Percentiles rank a stretch among this genome's conserved stretches.
Conservation (phyloP, 495 filamentous ascomycete species). For the Hyaloscypha variabilis region DNA sequence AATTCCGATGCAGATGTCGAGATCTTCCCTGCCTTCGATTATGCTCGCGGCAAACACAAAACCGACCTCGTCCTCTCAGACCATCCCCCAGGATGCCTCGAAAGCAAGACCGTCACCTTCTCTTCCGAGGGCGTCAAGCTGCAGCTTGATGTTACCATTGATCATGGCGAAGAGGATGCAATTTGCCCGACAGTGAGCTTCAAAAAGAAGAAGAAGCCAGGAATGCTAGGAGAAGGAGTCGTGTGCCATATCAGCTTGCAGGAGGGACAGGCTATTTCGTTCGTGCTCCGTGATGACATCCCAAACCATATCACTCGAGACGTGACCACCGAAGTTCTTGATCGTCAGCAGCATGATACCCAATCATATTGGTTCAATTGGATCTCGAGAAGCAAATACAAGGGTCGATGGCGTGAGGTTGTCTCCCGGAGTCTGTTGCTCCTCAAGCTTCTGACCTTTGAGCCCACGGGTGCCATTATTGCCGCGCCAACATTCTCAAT, state of each 20-base stretch:
- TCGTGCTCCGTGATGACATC: conserved; percentile 63
- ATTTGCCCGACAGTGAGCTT: conserved; percentile 52
- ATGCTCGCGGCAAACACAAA: conserved; percentile 60
- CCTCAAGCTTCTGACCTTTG: conserved; percentile 72
- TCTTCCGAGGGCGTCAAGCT: conserved; percentile 56
- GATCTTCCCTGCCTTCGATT: conserved; percentile 72
- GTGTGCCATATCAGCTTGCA: conserved; percentile 55
- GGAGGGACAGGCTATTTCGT: conserved; percentile 68
- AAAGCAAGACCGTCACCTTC: conserved; percentile 64
- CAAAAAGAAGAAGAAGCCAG: conserved; percentile 49
- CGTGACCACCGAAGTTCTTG: conserved; percentile 54
- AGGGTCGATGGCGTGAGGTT: conserved; percentile 70
- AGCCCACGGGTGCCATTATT: conserved; percentile 59
- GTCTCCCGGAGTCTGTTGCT: conserved; percentile 69
- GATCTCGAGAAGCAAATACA: conserved; percentile 68
- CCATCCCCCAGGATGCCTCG: conserved; percentile 33
- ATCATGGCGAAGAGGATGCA: conserved; percentile 54
- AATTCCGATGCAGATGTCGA: conserved; percentile 49
- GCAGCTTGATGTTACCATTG: conserved; percentile 66
- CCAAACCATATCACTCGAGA: conserved; percentile 51
- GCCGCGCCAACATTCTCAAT: conserved; percentile 66
- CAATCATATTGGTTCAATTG: conserved; percentile 71
- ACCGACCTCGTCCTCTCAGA: conserved; percentile 48
- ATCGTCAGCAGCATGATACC: conserved; percentile 64
- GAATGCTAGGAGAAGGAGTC: conserved; percentile 61